Evolutionary conservation across 2,329 filamentous ascomycete species (phyloP).

Genomic region (Podosphaera xanthii): DNA sequence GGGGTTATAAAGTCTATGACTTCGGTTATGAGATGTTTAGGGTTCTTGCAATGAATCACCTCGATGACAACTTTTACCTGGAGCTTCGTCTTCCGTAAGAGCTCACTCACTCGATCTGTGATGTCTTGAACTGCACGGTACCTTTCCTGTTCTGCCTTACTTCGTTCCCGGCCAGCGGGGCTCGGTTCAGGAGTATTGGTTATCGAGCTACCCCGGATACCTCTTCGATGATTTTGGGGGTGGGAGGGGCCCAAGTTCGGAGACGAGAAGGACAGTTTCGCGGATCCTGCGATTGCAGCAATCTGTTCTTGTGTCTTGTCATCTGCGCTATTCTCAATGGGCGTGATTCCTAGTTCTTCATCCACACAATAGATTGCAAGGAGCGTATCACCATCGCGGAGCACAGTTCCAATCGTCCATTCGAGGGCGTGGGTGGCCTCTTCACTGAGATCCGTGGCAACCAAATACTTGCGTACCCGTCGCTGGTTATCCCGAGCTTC

Average conservation of each 20-base stretch:
- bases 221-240: conserved; percentile 5
- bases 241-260: conserved; percentile 8
- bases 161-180: conserved; percentile 23
- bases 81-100: conserved; percentile 73
- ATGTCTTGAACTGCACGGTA: conserved; percentile 63
- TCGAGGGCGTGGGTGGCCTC: conserved; percentile 89
- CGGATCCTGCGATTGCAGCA: conserved; percentile 40
- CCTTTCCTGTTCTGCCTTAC: conserved; percentile 53
- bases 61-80: conserved; percentile 89
- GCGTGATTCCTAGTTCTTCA: conserved; percentile 48
- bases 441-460: conserved; percentile 86
- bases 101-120: conserved; percentile 59
- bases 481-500: conserved; percentile 60
- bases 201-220: background rate
- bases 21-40: conserved; percentile 87
- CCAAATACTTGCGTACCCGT: conserved; percentile 69
- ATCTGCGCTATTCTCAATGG: conserved; percentile 21
- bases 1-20: conserved; percentile 86
- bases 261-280: conserved; percentile 15
- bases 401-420: conserved; percentile 89
- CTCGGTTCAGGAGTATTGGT: conserved; percentile 10
- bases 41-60: conserved; percentile 94
- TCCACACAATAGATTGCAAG: conserved; percentile 86
- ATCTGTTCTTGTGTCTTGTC: conserved; percentile 59
- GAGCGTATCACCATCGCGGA: conserved; percentile 83